Evolutionary conservation across 805 yeast genomes (phyloP).

Genomic region (Metschnikowia matae): DNA sequence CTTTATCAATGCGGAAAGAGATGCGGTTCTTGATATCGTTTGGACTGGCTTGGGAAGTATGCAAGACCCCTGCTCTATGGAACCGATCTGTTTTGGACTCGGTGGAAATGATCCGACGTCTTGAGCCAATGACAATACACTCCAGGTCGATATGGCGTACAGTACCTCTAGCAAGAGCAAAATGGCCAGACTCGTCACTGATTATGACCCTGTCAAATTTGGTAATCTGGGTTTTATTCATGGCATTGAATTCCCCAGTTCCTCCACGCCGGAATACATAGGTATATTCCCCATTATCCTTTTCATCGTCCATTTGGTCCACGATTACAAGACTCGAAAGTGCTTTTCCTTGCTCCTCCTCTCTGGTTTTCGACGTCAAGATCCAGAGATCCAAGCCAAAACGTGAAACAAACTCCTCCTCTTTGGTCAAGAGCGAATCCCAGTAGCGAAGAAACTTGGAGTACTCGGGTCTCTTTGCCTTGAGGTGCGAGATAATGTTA

Average conservation of each 20-base stretch:
- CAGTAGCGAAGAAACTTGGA: constrained; percentile 62
- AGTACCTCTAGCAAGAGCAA: constrained; percentile 63
- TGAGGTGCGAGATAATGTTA: constrained; percentile 48
- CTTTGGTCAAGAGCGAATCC: constrained; percentile 69
- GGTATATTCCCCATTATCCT: constrained; percentile 25
- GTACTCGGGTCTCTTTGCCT: constrained; percentile 34
- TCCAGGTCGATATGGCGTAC: constrained; percentile 43
- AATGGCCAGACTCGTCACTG: constrained; percentile 79
- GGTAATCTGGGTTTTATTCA: constrained; percentile 45
- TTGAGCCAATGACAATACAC: constrained; percentile 46
- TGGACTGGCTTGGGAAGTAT: constrained; percentile 7
- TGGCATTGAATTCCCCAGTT: constrained; percentile 9
- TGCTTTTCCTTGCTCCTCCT: constrained; percentile 54
- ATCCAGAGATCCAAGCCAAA: constrained; percentile 68
- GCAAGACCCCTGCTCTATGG: constrained; percentile 18
- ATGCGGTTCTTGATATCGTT: constrained; percentile 7
- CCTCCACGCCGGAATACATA: constrained; percentile 47
- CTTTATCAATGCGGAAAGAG: constrained; percentile 70
- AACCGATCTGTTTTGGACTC: constrained; percentile 40
- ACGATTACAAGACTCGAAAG: constrained; percentile 48
- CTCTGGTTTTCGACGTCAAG: constrained; percentile 54
- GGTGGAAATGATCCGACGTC: constrained; percentile 48
- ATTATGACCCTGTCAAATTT: constrained; percentile 63
- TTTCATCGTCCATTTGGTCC: constrained; percentile 18
- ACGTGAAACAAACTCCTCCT: constrained; percentile 55